Percentiles rank a stretch among this genome's conserved stretches.
Evolutionary conservation across 768 basidiomycete species (phyloP).

Genomic region (Lactifluus piperatus): DNA sequence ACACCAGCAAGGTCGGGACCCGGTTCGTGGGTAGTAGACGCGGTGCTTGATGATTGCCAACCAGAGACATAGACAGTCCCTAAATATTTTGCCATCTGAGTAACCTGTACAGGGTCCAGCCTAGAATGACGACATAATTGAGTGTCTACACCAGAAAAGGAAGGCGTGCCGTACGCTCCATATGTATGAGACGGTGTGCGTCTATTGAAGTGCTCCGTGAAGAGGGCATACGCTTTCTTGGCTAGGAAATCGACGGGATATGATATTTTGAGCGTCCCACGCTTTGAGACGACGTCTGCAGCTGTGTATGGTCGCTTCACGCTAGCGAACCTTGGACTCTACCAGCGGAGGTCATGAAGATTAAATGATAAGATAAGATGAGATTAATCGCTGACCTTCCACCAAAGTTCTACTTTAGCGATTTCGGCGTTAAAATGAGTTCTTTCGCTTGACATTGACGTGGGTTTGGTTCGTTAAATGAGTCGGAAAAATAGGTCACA

Average conservation of each 20-base stretch:
- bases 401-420: slow-evolving; percentile 81
- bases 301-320: slow-evolving; percentile 91
- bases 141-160: not conserved
- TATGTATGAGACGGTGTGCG: slow-evolving; percentile 91
- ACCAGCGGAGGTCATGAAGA: slow-evolving; percentile 8
- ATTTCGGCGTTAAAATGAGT: slow-evolving; percentile 73
- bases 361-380: not conserved
- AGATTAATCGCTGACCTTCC: slow-evolving; percentile 56
- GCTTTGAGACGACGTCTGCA: slow-evolving; percentile 86
- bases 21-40: slow-evolving; percentile 89
- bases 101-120: slow-evolving; percentile 94
- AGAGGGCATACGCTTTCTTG: slow-evolving; percentile 76
- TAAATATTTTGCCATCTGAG: slow-evolving; percentile 98
- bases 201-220: slow-evolving; percentile 67
- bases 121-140: slow-evolving; percentile 33
- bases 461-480: not conserved
- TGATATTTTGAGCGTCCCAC: slow-evolving; percentile 75
- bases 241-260: slow-evolving; percentile 82
- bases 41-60: slow-evolving; percentile 91
- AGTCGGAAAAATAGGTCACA: too few species aligned
- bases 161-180: slow-evolving; percentile 66
- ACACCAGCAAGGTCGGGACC: slow-evolving; percentile 95
- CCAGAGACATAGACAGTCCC: slow-evolving; percentile 99
- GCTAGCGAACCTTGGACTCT: slow-evolving; percentile 82
- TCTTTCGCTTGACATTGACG: slow-evolving; percentile 56